Evolutionary conservation across 164 flowering plant genomes (phyloP), one percentile per base, ranked within the genome.

Genomic region (Aristolochia contorta): DNA sequence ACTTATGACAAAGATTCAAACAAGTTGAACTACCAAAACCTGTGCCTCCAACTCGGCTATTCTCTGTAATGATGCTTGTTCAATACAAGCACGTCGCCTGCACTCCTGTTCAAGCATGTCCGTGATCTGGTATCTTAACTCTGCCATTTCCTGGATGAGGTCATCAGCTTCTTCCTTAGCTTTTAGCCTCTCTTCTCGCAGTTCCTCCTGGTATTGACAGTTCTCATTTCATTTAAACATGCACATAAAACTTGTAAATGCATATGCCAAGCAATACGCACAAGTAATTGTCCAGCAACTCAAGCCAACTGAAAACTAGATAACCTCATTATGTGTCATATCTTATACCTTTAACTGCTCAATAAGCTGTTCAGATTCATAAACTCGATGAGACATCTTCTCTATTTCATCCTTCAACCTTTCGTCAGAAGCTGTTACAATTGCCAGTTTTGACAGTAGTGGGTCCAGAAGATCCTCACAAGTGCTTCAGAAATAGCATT

Each of bases 71-170:
- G 97, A 84, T 65, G 83, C 86, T 68, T 86, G 91, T 70, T 91
- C 96, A 50, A 88, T 73, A 71, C 69, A 80, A 69, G 90, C 85
- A 64, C 91, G 90, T 16, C 87, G 89, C 57, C 81, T 86, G 74
- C 85, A 60, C 62, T 88, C 97, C 65, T 91, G 81, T 74, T 91
- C 97, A 50, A 91, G 89, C 83, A 84, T 76, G 60, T 72, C 69
- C 4, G 81, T 88, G 51, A 81, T 68, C 65, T 83, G 85, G 74
- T 86, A 91, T 72, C 96, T 78, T 57, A 91, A 63, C 65, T 91
- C 96, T 23, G 96, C 96, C 97, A 88, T 85, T 79, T 90, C 94
- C 71, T 90, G 94, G 46, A 84, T 78, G 47, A 90, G 75, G 74
- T 85, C 94, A 62, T 85, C 92, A 21, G 90, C 83, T 66, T 87